Conservation (phyloP, 176 grass and related monocot species). For the Oryza meyeriana region DNA sequence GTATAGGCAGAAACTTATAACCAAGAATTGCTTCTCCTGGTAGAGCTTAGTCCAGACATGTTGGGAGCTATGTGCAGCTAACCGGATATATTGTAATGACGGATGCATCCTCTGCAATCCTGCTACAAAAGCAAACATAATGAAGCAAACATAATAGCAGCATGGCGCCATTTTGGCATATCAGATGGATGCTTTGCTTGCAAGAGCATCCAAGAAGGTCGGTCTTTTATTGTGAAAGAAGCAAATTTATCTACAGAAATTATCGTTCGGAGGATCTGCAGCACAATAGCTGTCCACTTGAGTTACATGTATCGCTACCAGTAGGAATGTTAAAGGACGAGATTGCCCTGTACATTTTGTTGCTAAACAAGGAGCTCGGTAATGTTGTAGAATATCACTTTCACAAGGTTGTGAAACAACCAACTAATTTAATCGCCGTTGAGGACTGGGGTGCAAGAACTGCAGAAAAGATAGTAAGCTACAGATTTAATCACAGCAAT, state of each 20-base stretch:
- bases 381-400: background rate
- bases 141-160: background rate
- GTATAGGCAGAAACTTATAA: background rate
- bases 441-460: slow-evolving; percentile 44
- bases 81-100: background rate
- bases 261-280: background rate
- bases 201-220: slow-evolving; percentile 2
- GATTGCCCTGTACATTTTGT: background rate
- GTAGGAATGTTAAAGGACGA: background rate
- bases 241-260: background rate
- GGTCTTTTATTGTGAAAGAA: background rate
- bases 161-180: background rate
- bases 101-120: background rate
- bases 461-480: slow-evolving; percentile 22
- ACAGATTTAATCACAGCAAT: slow-evolving; percentile 22
- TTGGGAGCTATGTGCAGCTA: background rate
- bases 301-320: background rate
- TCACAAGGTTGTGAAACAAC: background rate
- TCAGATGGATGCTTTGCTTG: background rate
- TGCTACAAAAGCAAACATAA: background rate
- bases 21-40: background rate
- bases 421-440: slow-evolving; percentile 15
- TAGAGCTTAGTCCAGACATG: background rate
- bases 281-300: background rate
- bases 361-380: slow-evolving; percentile 1